A percentile compares a stretch with the other conserved stretches of the same genome.
Conservation (phyloP, 208 protist species). For the Wallacemonas sp. region DNA sequence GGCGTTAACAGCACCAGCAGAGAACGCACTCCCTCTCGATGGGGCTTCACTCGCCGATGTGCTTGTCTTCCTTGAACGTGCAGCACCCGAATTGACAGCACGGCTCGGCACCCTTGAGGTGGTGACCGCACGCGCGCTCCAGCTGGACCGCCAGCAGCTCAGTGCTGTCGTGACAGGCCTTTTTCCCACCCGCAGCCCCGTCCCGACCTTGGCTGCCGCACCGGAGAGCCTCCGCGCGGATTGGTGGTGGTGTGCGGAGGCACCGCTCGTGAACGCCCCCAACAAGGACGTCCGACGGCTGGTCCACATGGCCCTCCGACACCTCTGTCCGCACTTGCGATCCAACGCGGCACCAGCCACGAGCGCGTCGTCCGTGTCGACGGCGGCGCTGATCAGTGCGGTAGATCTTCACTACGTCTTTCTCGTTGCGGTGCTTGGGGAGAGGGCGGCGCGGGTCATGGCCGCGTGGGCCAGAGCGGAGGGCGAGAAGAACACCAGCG, state of each 20-base stretch:
- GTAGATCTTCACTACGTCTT: conserved; percentile 45
- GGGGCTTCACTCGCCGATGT: no score
- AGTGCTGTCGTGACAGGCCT: background rate
- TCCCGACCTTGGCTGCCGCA: background rate
- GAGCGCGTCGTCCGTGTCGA: background rate
- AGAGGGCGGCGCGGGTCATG: conserved; percentile 30
- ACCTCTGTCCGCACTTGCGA: conserved; percentile 45
- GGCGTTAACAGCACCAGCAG: no score
- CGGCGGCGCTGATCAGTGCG: conserved; percentile 13
- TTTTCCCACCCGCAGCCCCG: background rate
- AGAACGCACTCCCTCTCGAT: no score
- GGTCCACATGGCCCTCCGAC: conserved; percentile 38
- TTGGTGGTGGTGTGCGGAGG: conserved; percentile 11
- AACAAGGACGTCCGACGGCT: conserved; percentile 24
- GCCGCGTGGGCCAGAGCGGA: conserved; percentile 30
- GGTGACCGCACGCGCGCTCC: background rate
- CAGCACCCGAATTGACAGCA: background rate
- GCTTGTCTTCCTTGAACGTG: no score
- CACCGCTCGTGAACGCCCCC: conserved; percentile 13
- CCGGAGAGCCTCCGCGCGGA: background rate
- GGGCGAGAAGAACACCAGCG: background rate
- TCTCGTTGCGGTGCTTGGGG: conserved; percentile 33
- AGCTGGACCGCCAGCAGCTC: background rate
- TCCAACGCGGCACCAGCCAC: conserved; percentile 15
- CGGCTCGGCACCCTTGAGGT: background rate